Evolutionary conservation across 2,329 filamentous ascomycete genomes (phyloP), one percentile per base, ranked within the genome.

Genomic region (Aspergillus sp.): DNA sequence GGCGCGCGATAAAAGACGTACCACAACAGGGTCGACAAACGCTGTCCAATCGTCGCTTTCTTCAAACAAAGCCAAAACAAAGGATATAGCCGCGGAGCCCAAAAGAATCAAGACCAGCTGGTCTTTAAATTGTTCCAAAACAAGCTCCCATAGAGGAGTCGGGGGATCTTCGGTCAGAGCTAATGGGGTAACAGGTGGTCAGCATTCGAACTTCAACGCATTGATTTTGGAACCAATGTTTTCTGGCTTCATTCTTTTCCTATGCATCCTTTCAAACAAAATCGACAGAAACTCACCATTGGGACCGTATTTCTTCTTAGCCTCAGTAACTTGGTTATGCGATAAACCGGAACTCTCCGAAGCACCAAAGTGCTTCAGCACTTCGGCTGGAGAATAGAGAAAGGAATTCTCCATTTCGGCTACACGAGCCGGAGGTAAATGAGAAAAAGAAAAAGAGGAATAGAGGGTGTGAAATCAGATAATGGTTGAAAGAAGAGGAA

Each of bases 101-200:
- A 98, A 81, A 19, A 98, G 79, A 60, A 98, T 98, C 46, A 98
- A 81, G 58, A 98, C 93, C 43, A 98, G 82, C 71, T 98, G 93
- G 67, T 98, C 93, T 73, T 98, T 96, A 80, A 98, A 98, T 70
- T 98, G 93, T 73, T 98, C 93, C 50, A 98, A 80, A 48, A 98
- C 88, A 54, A 98, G 84, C 72, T 97, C 82, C 93, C 91, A 98
- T 43, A 98, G 69, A 35, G 93, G 93, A 27, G 93, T 98, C 3
- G 93, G 90, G 46, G 93, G 93, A 56, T 98, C 93, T 74, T 98
- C 93, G 41, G 82, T 80, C 48, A 88, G 77, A 48, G 84, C 84
- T 88, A 50, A 46, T 5, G 20, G n/a, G 22, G 15, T 22, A 19
- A 35, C 17, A 25, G 7, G 5, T 25, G 19, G 17, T 33, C 30